Evolutionary conservation across 2,329 filamentous ascomycete genomes (phyloP), one percentile per base, ranked within the genome.

Genomic region (Fusarium tricinctum): DNA sequence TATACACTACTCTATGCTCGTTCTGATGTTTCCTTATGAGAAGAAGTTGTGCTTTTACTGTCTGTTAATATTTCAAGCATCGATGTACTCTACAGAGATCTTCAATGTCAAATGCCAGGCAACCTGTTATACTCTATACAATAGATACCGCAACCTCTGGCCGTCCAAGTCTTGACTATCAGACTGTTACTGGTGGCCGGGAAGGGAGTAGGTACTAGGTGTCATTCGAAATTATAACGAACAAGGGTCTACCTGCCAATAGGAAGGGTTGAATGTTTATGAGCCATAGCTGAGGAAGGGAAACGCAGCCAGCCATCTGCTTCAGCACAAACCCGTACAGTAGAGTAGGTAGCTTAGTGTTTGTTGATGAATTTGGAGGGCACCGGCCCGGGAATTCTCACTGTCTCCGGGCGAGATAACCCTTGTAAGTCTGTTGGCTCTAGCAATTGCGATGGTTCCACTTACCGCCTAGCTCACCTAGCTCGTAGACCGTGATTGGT

Each of bases 351-450:
- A 13, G 23, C 23, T 23, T 23, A 23, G 10, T 30, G 28, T 30
- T 30, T 30, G 28, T 12, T 30, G 28, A 30, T 10, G 10, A 13
- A 30, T 2, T 5, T n/a, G n/a, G 35, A 38, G 17, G 35, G 17
- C 35, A 35, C 35, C 35, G 35, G 35, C 8, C 35, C 35, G 35
- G 35, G 17, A 12, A 38, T n/a, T 7, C 15, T n/a, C 35, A 38
- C 35, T 38, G 33, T n/a, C 32, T 17, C 26, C 30, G 60, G 61
- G 60, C 61, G 33, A 33, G 23, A 7, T 30, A 44, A 64, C 63
- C 45, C 61, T 42, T 64, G 60, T 63, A 63, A 64, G 40, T 46
- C 52, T 64, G 61, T 64, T 64, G 52, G 61, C 35, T 64, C 45
- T 64, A 64, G 52, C 35, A 40, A 20, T 23, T 2, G 13, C 22